A percentile compares a stretch with the other conserved stretches of the same genome.
These are phyloP conservation scores for Paramyrothecium sp. DNA, from an alignment of 2,329 filamentous ascomycete species.

Conservation along the genomic window DNA sequence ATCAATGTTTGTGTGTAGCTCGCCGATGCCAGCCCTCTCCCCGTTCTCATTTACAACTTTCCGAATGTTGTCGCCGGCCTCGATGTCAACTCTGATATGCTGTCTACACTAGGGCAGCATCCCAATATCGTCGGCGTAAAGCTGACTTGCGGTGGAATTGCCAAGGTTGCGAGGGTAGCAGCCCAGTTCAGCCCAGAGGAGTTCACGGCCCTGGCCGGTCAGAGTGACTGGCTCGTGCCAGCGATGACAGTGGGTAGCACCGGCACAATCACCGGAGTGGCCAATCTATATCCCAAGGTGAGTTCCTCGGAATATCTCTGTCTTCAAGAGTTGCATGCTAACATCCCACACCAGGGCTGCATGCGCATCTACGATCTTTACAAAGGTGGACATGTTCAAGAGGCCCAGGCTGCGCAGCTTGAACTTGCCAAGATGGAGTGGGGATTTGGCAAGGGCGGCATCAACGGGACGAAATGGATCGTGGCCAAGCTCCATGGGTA, in stretches of 20 bases:
- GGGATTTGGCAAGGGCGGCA: conserved; percentile 57
- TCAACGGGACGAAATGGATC: conserved; percentile 61
- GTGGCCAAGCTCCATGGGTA: conserved; percentile 54
- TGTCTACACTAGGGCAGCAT: conserved; percentile 55
- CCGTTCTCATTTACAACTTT: conserved; percentile 72
- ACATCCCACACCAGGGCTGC: conserved; percentile 32
- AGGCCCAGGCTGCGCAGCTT: conserved; percentile 48
- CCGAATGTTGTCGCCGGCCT: conserved; percentile 65
- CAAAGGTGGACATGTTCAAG: conserved; percentile 40
- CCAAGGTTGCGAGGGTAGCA: conserved; percentile 64
- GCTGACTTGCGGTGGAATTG: conserved; percentile 72
- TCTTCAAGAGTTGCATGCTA: background rate
- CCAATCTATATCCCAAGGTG: conserved; percentile 59
- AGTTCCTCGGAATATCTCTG: background rate
- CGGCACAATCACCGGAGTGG: conserved; percentile 63
- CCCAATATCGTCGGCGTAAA: conserved; percentile 69
- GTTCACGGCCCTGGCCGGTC: conserved; percentile 68
- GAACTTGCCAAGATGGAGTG: conserved; percentile 52
- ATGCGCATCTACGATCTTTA: conserved; percentile 48
- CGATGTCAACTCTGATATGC: conserved; percentile 66
- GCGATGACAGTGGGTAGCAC: conserved; percentile 56
- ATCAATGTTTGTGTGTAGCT: conserved; percentile 18
- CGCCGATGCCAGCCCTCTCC: conserved; percentile 58
- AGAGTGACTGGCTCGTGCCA: conserved; percentile 70
- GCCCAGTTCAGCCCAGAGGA: conserved; percentile 47